Conservation (phyloP, 106 monocot species). For the Phalaenopsis equestris region DNA sequence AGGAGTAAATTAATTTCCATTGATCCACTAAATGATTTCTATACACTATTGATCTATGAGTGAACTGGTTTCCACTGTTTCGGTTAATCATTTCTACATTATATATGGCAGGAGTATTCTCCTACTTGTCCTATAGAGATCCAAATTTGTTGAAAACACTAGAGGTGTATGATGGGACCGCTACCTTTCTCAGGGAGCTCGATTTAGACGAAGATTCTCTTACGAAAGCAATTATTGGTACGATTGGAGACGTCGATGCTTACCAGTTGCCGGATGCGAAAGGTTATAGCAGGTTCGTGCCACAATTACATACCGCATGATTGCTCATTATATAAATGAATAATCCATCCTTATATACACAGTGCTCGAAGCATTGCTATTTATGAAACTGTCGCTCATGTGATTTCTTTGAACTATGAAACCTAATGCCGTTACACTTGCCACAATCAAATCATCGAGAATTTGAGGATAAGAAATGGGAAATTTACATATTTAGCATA, state of each 20-base stretch:
- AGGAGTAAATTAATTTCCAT: background rate
- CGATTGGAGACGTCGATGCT: conserved; percentile 93
- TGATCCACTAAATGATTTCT: background rate
- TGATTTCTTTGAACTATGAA: no score
- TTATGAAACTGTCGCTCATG: no score
- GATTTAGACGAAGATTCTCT: conserved; percentile 82
- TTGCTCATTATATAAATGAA: no score
- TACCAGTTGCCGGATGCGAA: conserved; percentile 99
- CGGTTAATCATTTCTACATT: background rate
- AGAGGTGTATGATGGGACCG: conserved; percentile 88
- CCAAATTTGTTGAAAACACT: conserved; percentile 92
- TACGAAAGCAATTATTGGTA: conserved; percentile 93
- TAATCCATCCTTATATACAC: no score
- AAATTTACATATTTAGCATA: no score
- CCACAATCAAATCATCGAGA: no score
- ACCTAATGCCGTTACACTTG: no score
- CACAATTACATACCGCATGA: background rate
- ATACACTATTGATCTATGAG: background rate
- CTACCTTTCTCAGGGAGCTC: conserved; percentile 74
- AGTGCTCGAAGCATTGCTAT: no score
- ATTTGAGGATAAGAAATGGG: no score
- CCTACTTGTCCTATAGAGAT: conserved; percentile 91
- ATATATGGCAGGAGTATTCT: conserved; percentile 70
- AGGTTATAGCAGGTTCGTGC: conserved; percentile 81
- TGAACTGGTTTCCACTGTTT: background rate